Evolutionary conservation across 768 basidiomycete species (phyloP), one percentile per base, ranked within the genome.

Genomic region (Boletus sp.): DNA sequence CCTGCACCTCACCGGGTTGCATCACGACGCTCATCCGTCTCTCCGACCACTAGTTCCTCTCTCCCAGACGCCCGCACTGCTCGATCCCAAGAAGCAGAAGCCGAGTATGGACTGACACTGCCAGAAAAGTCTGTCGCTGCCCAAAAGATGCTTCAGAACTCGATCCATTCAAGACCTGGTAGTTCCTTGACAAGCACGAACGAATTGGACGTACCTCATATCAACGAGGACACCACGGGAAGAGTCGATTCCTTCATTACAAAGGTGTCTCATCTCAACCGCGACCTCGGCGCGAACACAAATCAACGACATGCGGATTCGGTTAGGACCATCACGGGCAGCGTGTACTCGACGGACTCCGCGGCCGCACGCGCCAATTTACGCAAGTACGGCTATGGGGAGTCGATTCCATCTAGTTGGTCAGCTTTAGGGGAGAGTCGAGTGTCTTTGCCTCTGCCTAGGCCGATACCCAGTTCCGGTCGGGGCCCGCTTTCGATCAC

Each of bases 301-400:
- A 47, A 32, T 10, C 25, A 6, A 51, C 51, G 19, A 14, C 49
- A 39, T 21, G 51, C 51, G 7, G 38, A 38, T 21, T 50, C 57
- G 5, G 30, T 57, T n/a, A 49, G n/a, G 14, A 38, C 55, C 5
- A 52, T 64, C 14, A 56, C 60, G 13, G 61, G 57, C 0, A 71
- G 65, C 53, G 9, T 60, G 11, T 70, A 69, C 35, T 69, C 70
- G 39, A 58, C 63, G 1, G 63, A 65, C 13, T 65, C 67, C 1
- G 40, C 57, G 2, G 59, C 49, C 1, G 60, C 64, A 2, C 58
- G 62, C 10, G 58, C 68, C 37, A 69, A 66, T 44, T 10, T 64
- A 47, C 56, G 48, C 48, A 67, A 62, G 44, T 64, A 70, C 42
- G 59, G 62, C 8, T 64, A 70, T 25, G 54, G 37, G 1, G 56